Evolutionary conservation across 2,329 filamentous ascomycete genomes (phyloP), one percentile per base, ranked within the genome.

Genomic region (Beauveria varroae): DNA sequence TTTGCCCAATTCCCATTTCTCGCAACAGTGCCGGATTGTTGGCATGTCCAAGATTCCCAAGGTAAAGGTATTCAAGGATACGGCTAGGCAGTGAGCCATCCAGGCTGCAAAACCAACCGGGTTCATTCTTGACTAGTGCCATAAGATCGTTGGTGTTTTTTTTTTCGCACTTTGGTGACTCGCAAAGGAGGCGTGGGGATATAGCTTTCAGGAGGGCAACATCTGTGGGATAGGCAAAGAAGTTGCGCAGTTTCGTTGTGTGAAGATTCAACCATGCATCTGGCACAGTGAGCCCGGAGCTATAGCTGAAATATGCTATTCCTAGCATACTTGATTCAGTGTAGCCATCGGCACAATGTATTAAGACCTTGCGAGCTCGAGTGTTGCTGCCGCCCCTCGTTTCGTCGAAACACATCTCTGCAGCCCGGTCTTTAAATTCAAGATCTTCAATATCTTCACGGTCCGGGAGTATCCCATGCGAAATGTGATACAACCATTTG

Each of bases 331-430:
- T 92, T 1, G 90, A 93, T 74, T 99, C 95, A 0, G 95, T 99
- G 69, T 99, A 99, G 20, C 95, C 95, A 73, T 99, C 95, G 2
- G 88, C 87, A 73, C 95, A 98, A 74, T 98, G 93, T 46, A 99
- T 90, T 37, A 98, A 82, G 40, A 98, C 85, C 70, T 86, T 92
- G 64, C 86, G 79, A 60, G 85, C 79, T 26, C 59, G 41, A 5
- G 20, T n/a, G 5, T 16, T 5, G 18, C 26, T 26, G 34, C 5
- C 26, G 8, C 49, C 67, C 49, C 67, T 65, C 65, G 73, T 67
- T 54, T 74, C 26, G 68, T 76, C 61, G 67, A 71, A 53, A 24
- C 28, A 40, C 44, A 67, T 65, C 2, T 65, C 67, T 16, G 67
- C 66, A 63, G 73, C 68, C n/a, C 41, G 50, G 9, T 64, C 57